Evolutionary conservation across 2,329 filamentous ascomycete species (phyloP).

Genomic region (Paecilomyces sp.): DNA sequence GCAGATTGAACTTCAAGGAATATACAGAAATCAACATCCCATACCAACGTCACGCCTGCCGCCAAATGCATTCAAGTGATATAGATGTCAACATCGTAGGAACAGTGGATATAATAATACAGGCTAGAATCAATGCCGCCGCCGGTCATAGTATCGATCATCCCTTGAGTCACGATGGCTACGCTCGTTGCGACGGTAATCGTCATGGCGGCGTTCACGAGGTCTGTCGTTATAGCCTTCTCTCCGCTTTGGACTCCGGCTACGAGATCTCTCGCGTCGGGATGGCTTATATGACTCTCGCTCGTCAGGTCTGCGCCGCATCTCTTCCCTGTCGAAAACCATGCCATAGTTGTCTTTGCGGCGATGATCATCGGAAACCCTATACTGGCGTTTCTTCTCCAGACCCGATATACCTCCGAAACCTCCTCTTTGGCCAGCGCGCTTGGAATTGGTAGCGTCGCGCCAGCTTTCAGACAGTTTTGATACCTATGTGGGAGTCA

Average conservation of each 20-base stretch:
- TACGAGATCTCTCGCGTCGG: constrained; percentile 24
- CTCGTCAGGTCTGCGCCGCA: constrained; percentile 39
- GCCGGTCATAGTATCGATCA: constrained; percentile 21
- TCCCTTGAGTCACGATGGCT: constrained; percentile 16
- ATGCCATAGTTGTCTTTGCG: constrained; percentile 59
- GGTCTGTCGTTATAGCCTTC: constrained; percentile 27
- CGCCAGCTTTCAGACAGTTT: constrained; percentile 88
- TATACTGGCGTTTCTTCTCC: constrained; percentile 86
- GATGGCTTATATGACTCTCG: constrained; percentile 12
- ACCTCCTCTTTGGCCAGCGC: constrained; percentile 60
- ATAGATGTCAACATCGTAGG: background rate
- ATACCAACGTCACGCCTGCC: background rate
- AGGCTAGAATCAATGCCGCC: constrained; percentile 11
- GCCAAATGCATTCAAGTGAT: background rate
- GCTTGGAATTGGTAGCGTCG: constrained; percentile 74
- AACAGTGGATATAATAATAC: background rate
- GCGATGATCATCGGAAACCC: constrained; percentile 52
- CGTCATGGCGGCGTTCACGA: constrained; percentile 31
- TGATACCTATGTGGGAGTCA: constrained; percentile 41
- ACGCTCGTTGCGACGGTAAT: constrained; percentile 18
- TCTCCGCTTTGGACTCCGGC: constrained; percentile 41
- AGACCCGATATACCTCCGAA: constrained; percentile 86
- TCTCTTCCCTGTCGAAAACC: constrained; percentile 71
- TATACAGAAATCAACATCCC: background rate
- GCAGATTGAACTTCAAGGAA: background rate